Evolutionary conservation across 345 rosid species (phyloP), one percentile per base, ranked within the genome.

Genomic region (Corymbia maculata): DNA sequence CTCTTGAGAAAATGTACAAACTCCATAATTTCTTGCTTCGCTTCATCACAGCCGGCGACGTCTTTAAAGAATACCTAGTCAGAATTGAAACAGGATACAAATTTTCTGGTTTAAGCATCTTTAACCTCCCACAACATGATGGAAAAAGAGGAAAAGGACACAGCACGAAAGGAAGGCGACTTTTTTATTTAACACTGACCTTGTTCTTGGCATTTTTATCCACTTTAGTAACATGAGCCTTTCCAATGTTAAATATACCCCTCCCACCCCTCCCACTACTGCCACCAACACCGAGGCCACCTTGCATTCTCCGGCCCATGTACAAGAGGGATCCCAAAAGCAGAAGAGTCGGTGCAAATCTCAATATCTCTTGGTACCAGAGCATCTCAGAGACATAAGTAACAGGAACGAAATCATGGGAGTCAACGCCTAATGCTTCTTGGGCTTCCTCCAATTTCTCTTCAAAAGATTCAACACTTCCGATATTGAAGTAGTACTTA

Each of bases 41-140:
- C 99, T 92, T 98, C 99, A 36, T 98, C 99, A 85, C 99, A 98
- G 32, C 99, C 99, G 86, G 98, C 99, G 32, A 98, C 99, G 88
- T 97, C 99, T 92, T 96, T 98, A 87, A 98, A 97, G 88, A 90
- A 95, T 50, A 97, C 94, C 98, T 97, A 89, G 21, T 50, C 61
- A 85, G 88, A 87, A 88, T 88, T 53, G 45, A 90, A 82, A 36
- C 85, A 82, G 26, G 22, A 42, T 21, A 45, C 84, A 36, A 42
- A 19, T 42, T 75, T 42, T 75, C 84, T 19, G 49, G 84, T 75
- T 42, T 19, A 75, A 42, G 19, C 84, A 75, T 42, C 49, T 75
- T 75, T 42, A 75, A 10, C 15, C 49, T 75, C 24, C 84, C 14
- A 0, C 28, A 4, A 42, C 49, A 75, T 9, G 42, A 42, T 64